Evolutionary conservation across 1,284 basidiomycete genomes (phyloP).

Genomic region (Moesziomyces sp.): DNA sequence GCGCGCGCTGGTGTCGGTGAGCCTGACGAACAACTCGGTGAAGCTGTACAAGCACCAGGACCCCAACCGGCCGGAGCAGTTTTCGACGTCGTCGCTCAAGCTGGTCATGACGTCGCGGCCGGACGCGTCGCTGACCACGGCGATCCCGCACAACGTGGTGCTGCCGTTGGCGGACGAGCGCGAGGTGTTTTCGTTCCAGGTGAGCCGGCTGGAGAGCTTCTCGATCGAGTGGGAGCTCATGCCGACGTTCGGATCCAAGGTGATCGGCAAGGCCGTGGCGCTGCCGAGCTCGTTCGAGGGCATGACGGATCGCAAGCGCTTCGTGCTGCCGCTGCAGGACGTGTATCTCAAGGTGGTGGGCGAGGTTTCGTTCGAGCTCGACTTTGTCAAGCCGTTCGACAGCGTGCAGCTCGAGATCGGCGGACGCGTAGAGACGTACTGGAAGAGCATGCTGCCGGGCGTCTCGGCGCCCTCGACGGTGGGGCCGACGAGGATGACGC

Average conservation of each 20-base stretch:
- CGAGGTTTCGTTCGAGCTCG: conserved; percentile 90
- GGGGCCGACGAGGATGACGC: conserved; percentile 55
- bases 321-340: conserved; percentile 81
- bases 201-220: conserved; percentile 78
- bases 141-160: conserved; percentile 73
- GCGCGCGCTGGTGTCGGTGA: conserved; percentile 85
- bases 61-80: conserved; percentile 64
- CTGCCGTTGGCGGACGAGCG: conserved; percentile 80
- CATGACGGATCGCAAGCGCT: conserved; percentile 59
- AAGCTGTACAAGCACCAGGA: conserved; percentile 63
- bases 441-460: conserved; percentile 66
- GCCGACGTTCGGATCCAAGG: conserved; percentile 98
- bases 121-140: conserved; percentile 76
- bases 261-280: conserved; percentile 91
- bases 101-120: conserved; percentile 88
- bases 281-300: conserved; percentile 79
- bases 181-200: conserved; percentile 90
- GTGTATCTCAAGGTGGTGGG: conserved; percentile 93
- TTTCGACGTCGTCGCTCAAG: conserved; percentile 80
- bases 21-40: conserved; percentile 68
- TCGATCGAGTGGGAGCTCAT: conserved; percentile 93
- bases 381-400: conserved; percentile 88
- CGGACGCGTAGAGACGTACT: conserved; percentile 74
- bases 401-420: conserved; percentile 95
- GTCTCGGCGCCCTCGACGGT: conserved; percentile 20